Conservation (phyloP, 2,329 filamentous ascomycete genomes). For the Aspergillus calidoustus region DNA sequence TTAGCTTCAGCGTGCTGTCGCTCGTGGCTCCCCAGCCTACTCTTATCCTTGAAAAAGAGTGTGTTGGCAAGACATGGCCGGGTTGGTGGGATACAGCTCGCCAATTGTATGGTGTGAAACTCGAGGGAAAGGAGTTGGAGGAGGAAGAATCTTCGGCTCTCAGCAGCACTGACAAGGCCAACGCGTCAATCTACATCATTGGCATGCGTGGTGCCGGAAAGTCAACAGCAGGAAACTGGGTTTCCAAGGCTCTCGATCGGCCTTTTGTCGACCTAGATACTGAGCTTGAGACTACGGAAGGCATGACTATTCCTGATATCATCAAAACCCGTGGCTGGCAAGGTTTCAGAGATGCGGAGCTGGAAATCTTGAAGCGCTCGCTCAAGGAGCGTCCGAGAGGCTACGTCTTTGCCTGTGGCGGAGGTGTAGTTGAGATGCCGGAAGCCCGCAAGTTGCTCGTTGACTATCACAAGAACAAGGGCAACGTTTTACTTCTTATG, state of each 20-base stretch:
- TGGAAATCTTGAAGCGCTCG: constrained; percentile 72
- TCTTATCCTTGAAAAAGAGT: constrained; percentile 85
- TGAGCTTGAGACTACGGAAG: constrained; percentile 76
- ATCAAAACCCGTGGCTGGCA: constrained; percentile 83
- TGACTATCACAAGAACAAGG: constrained; percentile 74
- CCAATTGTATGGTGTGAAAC: constrained; percentile 73
- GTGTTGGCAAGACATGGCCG: constrained; percentile 96
- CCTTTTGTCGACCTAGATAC: constrained; percentile 85
- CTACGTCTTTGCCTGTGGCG: constrained; percentile 90
- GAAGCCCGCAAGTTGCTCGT: constrained; percentile 77
- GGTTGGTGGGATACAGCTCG: constrained; percentile 95
- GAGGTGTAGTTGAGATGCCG: constrained; percentile 85
- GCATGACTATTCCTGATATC: constrained; percentile 82
- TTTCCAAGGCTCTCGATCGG: constrained; percentile 73
- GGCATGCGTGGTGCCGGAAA: constrained; percentile 98
- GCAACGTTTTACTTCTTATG: constrained; percentile 84
- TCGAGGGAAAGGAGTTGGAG: constrained; percentile 73
- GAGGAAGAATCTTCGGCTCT: constrained; percentile 43
- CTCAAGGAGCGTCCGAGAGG: constrained; percentile 75
- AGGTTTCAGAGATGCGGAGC: constrained; percentile 79
- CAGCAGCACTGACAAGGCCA: constrained; percentile 44
- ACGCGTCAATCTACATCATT: constrained; percentile 84
- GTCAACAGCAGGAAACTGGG: constrained; percentile 89
- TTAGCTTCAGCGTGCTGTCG: constrained; percentile 94
- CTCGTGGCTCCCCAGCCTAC: constrained; percentile 72